Conservation (phyloP, 2,329 filamentous ascomycete species). For the Fusarium metavorans region DNA sequence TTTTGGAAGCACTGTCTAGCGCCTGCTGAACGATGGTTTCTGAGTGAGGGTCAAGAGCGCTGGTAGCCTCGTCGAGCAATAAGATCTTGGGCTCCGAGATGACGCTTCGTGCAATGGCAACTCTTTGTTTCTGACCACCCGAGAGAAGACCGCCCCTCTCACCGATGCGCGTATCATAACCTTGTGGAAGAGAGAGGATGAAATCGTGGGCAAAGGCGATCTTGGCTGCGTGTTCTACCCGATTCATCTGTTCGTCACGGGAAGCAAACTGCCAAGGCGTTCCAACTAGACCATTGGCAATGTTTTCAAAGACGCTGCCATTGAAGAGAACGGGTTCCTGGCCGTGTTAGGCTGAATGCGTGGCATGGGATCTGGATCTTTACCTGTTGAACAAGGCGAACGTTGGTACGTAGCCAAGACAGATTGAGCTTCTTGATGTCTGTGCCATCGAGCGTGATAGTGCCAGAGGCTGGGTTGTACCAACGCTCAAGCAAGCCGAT, state of each 20-base stretch:
- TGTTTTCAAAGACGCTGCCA: slow-evolving; percentile 62
- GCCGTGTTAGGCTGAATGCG: neutral
- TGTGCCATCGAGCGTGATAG: slow-evolving; percentile 49
- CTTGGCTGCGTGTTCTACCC: slow-evolving; percentile 58
- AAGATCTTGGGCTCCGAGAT: slow-evolving; percentile 63
- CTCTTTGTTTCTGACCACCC: slow-evolving; percentile 74
- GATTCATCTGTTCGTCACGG: slow-evolving; percentile 54
- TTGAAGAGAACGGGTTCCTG: slow-evolving; percentile 54
- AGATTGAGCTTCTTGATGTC: slow-evolving; percentile 48
- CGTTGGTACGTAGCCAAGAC: slow-evolving; percentile 50
- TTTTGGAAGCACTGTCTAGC: slow-evolving; percentile 62
- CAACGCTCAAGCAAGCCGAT: slow-evolving; percentile 52
- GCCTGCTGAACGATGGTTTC: slow-evolving; percentile 65
- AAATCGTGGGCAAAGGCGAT: slow-evolving; percentile 64
- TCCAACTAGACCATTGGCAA: slow-evolving; percentile 59
- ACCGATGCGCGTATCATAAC: slow-evolving; percentile 67
- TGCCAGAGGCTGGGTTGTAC: slow-evolving; percentile 48
- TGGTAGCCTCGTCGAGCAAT: slow-evolving; percentile 75
- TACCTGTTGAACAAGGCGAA: slow-evolving; percentile 50
- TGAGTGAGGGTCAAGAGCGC: slow-evolving; percentile 59
- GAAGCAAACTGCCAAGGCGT: slow-evolving; percentile 40
- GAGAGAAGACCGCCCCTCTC: slow-evolving; percentile 72
- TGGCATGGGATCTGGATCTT: neutral
- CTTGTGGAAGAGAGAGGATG: slow-evolving; percentile 58
- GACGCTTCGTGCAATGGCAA: slow-evolving; percentile 67